A percentile compares a stretch with the other conserved stretches of the same genome.
Conservation (phyloP, 495 filamentous ascomycete species). For the Lasiosphaeria ovina region DNA sequence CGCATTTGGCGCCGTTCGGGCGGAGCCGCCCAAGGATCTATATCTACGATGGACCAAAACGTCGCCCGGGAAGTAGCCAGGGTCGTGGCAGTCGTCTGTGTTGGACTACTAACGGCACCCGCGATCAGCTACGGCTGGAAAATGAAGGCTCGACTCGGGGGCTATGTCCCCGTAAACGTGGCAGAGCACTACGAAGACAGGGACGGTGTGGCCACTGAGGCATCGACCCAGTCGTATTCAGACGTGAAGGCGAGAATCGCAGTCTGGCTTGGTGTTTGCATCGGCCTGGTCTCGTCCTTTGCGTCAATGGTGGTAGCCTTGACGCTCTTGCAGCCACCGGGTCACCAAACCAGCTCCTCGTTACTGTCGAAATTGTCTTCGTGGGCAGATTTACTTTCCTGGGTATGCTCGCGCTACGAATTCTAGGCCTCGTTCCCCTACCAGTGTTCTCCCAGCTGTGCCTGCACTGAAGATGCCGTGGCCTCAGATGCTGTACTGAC, state of each 20-base stretch:
- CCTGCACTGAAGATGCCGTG: too few relatives aligned
- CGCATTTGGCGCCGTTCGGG: too few relatives aligned
- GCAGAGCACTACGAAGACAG: conserved; percentile 45
- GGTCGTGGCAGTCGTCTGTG: too few relatives aligned
- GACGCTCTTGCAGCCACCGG: conserved; percentile 3
- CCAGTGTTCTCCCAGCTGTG: conserved; percentile 20
- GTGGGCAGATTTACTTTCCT: conserved; percentile 30
- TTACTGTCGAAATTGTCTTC: conserved; percentile 7
- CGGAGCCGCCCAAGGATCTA: too few relatives aligned
- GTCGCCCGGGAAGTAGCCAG: too few relatives aligned
- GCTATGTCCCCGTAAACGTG: not conserved
- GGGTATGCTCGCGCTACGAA: conserved; percentile 28
- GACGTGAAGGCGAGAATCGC: conserved; percentile 37
- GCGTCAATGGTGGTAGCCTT: conserved; percentile 18
- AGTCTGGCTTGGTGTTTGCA: conserved; percentile 29
- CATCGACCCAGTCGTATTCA: conserved; percentile 45
- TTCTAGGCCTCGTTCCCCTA: not conserved
- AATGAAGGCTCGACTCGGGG: too few relatives aligned
- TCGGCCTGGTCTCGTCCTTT: conserved; percentile 38
- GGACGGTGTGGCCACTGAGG: conserved; percentile 53
- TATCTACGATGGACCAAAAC: too few relatives aligned
- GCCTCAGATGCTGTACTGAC: too few relatives aligned
- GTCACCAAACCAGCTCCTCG: not conserved
- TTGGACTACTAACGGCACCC: too few relatives aligned
- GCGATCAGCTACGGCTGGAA: too few relatives aligned